Evolutionary conservation across 371 early-diverging fungal genomes (phyloP).

Genomic region (Rhizomucor miehei): DNA sequence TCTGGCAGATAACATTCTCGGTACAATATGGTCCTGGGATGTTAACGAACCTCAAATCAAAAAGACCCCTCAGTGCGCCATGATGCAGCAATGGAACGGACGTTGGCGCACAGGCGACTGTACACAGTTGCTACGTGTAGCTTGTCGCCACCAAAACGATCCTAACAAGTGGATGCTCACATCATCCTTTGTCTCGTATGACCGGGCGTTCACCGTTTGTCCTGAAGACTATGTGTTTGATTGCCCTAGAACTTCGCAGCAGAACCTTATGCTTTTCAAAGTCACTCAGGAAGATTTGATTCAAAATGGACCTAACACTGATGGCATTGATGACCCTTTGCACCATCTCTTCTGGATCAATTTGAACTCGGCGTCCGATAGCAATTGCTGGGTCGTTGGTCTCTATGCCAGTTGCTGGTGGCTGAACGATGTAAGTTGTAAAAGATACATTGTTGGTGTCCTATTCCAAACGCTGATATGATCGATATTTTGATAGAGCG

Average conservation of each 20-base stretch:
- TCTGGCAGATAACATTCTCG: constrained; percentile 25
- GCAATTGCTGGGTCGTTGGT: constrained; percentile 37
- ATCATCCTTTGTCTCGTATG: constrained; percentile 21
- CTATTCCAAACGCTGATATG: not conserved
- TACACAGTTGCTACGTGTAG: constrained; percentile 17
- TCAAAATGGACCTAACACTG: not conserved
- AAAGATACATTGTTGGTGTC: too few relatives aligned
- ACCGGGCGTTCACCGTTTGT: constrained; percentile 26
- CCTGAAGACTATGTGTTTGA: constrained; percentile 34
- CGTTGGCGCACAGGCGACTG: constrained; percentile 35
- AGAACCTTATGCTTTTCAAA: constrained; percentile 21
- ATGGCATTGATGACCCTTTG: constrained; percentile 1
- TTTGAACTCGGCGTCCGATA: constrained; percentile 24
- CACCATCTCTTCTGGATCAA: constrained; percentile 36
- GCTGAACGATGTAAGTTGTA: constrained; percentile 25
- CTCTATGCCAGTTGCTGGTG: constrained; percentile 35
- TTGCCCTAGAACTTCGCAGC: constrained; percentile 21
- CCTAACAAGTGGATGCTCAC: constrained; percentile 35
- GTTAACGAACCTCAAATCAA: constrained; percentile 21
- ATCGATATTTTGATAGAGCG: constrained; percentile 1
- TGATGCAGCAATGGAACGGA: constrained; percentile 24
- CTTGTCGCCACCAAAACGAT: constrained; percentile 23
- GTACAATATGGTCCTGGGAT: constrained; percentile 48
- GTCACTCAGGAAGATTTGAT: constrained; percentile 1
- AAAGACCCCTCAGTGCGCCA: constrained; percentile 20